phyloP scores from a whole-genome alignment of 192 early-diverging fungal genomes.

The Coemansia sp. region DNA sequence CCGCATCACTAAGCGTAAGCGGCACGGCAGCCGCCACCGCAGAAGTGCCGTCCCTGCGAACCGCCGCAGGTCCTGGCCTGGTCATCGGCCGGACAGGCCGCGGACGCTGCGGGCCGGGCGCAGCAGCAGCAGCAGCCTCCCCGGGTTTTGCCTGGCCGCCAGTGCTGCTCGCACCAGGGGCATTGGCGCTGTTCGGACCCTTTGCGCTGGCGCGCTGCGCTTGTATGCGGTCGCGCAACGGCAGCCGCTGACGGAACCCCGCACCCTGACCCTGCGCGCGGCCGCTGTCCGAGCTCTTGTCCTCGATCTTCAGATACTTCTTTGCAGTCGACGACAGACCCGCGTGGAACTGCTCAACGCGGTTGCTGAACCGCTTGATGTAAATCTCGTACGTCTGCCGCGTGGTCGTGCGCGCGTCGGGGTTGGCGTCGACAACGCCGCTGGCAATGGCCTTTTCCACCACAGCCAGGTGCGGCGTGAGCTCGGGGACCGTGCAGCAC shows the following conservation, averaged over 20 bases:
- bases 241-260: conserved; percentile 26
- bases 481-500: conserved; percentile 51
- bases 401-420: conserved; percentile 42
- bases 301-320: conserved; percentile 47
- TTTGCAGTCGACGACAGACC: conserved; percentile 36
- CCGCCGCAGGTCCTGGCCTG: conserved; percentile 12
- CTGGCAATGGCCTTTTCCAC: conserved; percentile 44
- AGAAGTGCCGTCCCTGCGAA: conserved; percentile 14
- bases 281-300: background rate
- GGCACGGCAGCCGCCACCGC: conserved; percentile 7
- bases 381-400: conserved; percentile 46
- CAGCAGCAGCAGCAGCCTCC: background rate
- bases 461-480: conserved; percentile 26
- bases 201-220: conserved; percentile 18
- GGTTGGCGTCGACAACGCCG: conserved; percentile 47
- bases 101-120: conserved; percentile 14
- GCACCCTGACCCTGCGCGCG: conserved; percentile 20
- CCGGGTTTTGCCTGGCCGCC: background rate
- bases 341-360: conserved; percentile 36
- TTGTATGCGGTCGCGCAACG: conserved; percentile 31
- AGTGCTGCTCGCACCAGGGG: conserved; percentile 1
- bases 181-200: background rate
- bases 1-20: background rate
- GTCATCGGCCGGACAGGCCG: conserved; percentile 41
- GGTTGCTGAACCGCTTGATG: conserved; percentile 40